phyloP scores from a whole-genome alignment of 1,139 yeast genomes.

The Saccharomyces pastorianus region DNA sequence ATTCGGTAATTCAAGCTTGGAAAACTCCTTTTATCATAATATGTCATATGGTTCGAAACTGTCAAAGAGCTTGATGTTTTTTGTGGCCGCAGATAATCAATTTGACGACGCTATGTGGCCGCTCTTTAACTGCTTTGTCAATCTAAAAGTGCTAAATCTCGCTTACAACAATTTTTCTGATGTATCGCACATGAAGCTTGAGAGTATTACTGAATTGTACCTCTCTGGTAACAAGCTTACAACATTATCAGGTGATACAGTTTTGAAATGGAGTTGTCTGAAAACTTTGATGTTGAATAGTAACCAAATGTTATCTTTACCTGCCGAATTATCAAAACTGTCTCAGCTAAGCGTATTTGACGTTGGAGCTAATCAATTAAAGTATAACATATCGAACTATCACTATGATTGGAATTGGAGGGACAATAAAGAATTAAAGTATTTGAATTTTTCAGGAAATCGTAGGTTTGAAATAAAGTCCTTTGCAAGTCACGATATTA shows the following conservation, averaged over 20 bases:
- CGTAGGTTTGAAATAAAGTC: slow-evolving; percentile 73
- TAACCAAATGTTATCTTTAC: slow-evolving; percentile 78
- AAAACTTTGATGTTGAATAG: slow-evolving; percentile 65
- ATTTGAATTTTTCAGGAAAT: slow-evolving; percentile 86
- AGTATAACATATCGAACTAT: slow-evolving; percentile 88
- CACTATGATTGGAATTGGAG: slow-evolving; percentile 99
- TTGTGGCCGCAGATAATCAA: slow-evolving; percentile 77
- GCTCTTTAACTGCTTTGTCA: slow-evolving; percentile 50
- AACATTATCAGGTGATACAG: slow-evolving; percentile 76
- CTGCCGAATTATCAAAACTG: slow-evolving; percentile 78
- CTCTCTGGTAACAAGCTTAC: slow-evolving; percentile 78
- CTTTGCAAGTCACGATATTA: slow-evolving; percentile 33
- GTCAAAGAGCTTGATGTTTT: slow-evolving; percentile 45
- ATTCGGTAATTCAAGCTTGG: slow-evolving; percentile 35
- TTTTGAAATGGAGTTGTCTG: slow-evolving; percentile 53
- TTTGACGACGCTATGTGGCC: slow-evolving; percentile 73
- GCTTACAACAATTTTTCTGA: slow-evolving; percentile 81
- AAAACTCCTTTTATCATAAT: slow-evolving; percentile 22
- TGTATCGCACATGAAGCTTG: slow-evolving; percentile 54
- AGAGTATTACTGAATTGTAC: slow-evolving; percentile 56
- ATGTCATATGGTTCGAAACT: slow-evolving; percentile 32
- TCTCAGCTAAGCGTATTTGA: slow-evolving; percentile 63
- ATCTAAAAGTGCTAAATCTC: slow-evolving; percentile 59
- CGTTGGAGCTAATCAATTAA: slow-evolving; percentile 83
- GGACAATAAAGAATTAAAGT: slow-evolving; percentile 65